phyloP scores from a whole-genome alignment of 2,329 filamentous ascomycete genomes.

The Aspergillus arachidicola region DNA sequence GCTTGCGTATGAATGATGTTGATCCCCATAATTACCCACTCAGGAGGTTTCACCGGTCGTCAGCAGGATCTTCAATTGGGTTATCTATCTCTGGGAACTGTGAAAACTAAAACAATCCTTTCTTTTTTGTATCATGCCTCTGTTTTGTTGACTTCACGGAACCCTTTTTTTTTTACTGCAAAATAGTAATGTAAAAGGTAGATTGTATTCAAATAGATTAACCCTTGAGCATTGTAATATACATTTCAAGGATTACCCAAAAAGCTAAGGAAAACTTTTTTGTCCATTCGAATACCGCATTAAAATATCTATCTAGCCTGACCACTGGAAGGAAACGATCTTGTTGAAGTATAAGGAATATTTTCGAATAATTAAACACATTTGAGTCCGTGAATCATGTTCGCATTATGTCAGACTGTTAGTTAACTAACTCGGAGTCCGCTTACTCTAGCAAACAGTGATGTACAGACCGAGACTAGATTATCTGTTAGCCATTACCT shows the following conservation, averaged over 20 bases:
- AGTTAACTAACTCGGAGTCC: slow-evolving; percentile 3
- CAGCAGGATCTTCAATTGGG: neutral
- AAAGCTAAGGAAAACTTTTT: neutral
- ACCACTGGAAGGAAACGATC: neutral
- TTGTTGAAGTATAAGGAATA: neutral
- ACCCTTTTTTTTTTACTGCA: neutral
- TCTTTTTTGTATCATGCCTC: neutral
- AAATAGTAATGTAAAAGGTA: neutral
- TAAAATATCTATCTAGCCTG: neutral
- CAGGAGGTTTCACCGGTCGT: neutral
- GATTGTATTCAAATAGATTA: neutral
- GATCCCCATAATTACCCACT: neutral
- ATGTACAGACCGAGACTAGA: slow-evolving; percentile 45
- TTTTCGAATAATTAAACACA: slow-evolving; percentile 6
- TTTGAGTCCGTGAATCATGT: slow-evolving; percentile 20
- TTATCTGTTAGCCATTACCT: slow-evolving; percentile 15
- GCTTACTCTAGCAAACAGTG: slow-evolving; percentile 40
- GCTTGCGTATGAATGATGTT: neutral
- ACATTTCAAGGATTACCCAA: neutral
- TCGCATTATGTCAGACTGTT: slow-evolving; percentile 14
- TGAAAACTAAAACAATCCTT: neutral
- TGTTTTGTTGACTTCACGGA: neutral
- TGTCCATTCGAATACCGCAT: neutral
- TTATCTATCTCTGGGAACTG: neutral
- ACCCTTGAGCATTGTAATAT: neutral